Percentiles rank a stretch among this genome's conserved stretches.
These are phyloP conservation scores for Zalaria sp. DNA, from an alignment of 2,329 filamentous ascomycete genomes.

Conservation along the genomic window DNA sequence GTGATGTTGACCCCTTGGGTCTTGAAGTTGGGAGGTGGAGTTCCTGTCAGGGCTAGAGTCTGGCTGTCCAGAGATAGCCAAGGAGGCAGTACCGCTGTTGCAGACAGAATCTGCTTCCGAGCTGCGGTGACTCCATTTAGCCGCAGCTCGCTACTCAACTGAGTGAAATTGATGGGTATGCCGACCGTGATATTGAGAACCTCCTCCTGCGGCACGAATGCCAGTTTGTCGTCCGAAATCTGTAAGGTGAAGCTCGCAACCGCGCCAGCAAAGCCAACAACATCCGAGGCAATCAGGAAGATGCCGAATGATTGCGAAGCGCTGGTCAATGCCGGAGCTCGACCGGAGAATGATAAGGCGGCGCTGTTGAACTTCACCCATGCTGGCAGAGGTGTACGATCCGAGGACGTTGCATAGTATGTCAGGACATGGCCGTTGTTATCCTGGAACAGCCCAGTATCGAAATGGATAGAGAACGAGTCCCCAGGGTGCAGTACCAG, in stretches of 20 bases:
- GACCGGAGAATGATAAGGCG: slow-evolving; percentile 55
- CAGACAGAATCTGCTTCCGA: neutral
- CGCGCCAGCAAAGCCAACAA: slow-evolving; percentile 59
- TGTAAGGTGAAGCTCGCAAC: slow-evolving; percentile 55
- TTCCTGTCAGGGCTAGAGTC: slow-evolving; percentile 51
- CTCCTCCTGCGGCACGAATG: slow-evolving; percentile 44
- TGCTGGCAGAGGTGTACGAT: slow-evolving; percentile 71
- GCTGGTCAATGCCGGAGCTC: slow-evolving; percentile 50
- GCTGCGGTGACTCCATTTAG: slow-evolving; percentile 38
- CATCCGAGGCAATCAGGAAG: slow-evolving; percentile 62
- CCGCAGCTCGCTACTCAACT: slow-evolving; percentile 37
- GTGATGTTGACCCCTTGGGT: slow-evolving; percentile 49
- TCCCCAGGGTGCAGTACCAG: slow-evolving; percentile 27
- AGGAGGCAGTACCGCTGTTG: slow-evolving; percentile 31
- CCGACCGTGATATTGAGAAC: slow-evolving; percentile 44
- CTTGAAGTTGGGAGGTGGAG: slow-evolving; percentile 41
- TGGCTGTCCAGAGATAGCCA: slow-evolving; percentile 56
- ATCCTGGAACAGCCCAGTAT: slow-evolving; percentile 44
- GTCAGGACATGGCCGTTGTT: slow-evolving; percentile 34
- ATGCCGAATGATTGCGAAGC: slow-evolving; percentile 61
- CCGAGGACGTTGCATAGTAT: slow-evolving; percentile 63
- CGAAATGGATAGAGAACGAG: slow-evolving; percentile 28
- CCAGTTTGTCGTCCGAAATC: slow-evolving; percentile 56
- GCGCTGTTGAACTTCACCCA: slow-evolving; percentile 65
- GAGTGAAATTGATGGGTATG: slow-evolving; percentile 28